Evolutionary conservation across 2,329 filamentous ascomycete genomes (phyloP), one percentile per base, ranked within the genome.

Genomic region (Cytospora paraplurivora): DNA sequence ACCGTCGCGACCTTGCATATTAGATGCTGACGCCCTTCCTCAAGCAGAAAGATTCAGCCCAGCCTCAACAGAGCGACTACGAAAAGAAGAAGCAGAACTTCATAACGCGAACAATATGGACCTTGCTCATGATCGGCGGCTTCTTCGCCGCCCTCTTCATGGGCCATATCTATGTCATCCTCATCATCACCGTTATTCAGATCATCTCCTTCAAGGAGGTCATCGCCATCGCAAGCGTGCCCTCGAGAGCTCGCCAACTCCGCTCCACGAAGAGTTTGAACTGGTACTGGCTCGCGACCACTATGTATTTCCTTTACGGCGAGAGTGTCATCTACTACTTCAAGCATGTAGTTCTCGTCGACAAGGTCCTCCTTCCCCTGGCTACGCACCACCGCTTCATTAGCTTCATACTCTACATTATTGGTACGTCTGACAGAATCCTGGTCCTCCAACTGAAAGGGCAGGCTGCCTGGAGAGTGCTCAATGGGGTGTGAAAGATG

Each of bases 271-370:
- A 97, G 81, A 93, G 92, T 69, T 82, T 99, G 71, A 98, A 98
- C 78, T 99, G 95, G 95, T 99, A 99, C 78, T 99, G 96, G 82
- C 84, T 99, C 60, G 95, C 93, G n/a, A 92, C 91, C 33, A 97
- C 94, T 70, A 98, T 99, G 94, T 99, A 99, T 82, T 99, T 97
- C 71, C 83, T 99, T 57, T 99, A 99, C 75, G 95, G 95, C 73
- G 95, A 99, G 79, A 97, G 92, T 72, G 94, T 99, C 73, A 97
- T 99, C 73, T 99, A 99, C 81, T 99, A 99, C 79, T 99, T 99
- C 80, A 99, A 99, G 84, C 95, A 99, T 75, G 94, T 99, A 69
- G 88, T 99, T 51, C 81, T 99, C 64, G 93, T 99, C 53, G 95
- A 99, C 78, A 92, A 90, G 76, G 91, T 98, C 53, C 82, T 99